Percentiles rank a stretch among this genome's conserved stretches.
phyloP scores from a whole-genome alignment of 2,329 filamentous ascomycete species.

The Hymenoscyphus occultus region DNA sequence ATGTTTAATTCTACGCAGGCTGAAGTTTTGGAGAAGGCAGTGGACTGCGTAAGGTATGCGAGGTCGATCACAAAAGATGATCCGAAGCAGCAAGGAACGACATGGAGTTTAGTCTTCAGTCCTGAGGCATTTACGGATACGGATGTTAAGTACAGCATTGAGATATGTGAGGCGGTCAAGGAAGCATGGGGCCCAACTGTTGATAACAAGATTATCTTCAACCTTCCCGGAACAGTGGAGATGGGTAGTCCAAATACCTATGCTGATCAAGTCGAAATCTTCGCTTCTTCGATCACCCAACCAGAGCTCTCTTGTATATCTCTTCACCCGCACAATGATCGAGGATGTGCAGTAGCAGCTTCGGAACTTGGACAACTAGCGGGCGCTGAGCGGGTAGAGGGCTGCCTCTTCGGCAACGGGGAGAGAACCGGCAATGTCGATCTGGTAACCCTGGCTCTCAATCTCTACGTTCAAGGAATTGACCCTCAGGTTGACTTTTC shows the following conservation, averaged over 20 bases:
- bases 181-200: conserved; percentile 78
- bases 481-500: conserved; percentile 85
- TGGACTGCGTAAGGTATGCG: conserved; percentile 77
- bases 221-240: conserved; percentile 89
- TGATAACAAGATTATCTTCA: conserved; percentile 83
- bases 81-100: conserved; percentile 49
- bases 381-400: conserved; percentile 85
- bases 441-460: conserved; percentile 81
- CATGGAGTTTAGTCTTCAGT: conserved; percentile 75
- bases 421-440: conserved; percentile 92
- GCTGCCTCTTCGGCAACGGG: conserved; percentile 85
- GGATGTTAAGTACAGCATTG: conserved; percentile 70
- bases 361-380: conserved; percentile 91
- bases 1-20: conserved; percentile 82
- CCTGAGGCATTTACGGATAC: conserved; percentile 88
- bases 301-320: conserved; percentile 81
- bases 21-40: conserved; percentile 73
- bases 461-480: conserved; percentile 88
- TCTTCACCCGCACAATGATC: conserved; percentile 87
- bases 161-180: conserved; percentile 87
- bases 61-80: conserved; percentile 81
- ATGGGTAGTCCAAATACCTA: conserved; percentile 88
- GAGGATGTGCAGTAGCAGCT: conserved; percentile 80
- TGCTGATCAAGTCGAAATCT: conserved; percentile 90
- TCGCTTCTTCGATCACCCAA: conserved; percentile 77